Evolutionary conservation across 1,139 yeast species (phyloP), one percentile per base, ranked within the genome.

Genomic region (Pichia sp.): DNA sequence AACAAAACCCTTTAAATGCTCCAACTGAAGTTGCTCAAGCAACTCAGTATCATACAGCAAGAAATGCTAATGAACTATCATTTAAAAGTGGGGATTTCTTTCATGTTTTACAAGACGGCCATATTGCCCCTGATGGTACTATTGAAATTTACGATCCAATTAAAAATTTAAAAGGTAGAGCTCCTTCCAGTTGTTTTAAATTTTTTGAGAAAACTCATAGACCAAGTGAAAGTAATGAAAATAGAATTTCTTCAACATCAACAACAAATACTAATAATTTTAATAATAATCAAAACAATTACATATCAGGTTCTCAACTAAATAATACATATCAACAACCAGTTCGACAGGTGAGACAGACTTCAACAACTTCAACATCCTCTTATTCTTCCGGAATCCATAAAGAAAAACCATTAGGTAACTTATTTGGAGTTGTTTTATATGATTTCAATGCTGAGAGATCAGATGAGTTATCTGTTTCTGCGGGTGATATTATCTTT

Each of bases 401-500:
- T 8, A 42, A 50, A 7, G 41, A 45, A 30, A 43, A 55, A 27
- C 38, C 40, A 9, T 23, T 50, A 5, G 50, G 54, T n/a, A 51
- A 51, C 20, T 38, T 82, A 25, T 82, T 81, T 56, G 89, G 87
- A 2, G 69, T 79, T 42, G 83, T 82, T 6, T 70, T 87, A 47
- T 92, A 81, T 61, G 95, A 86, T 57, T 92, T 92, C 64, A 75
- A 72, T 51, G 97, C 97, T 6, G 97, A 92, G 66, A 75, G 96
- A 47, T 74, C 74, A 23, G 97, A 92, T 65, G 98, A 92, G 64
- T 73, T 92, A 54, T 83, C 83, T 52, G 87, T 92, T 4, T 59
- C 65, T 30, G 87, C 87, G 1, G 97, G 97, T 32, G 98, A 92
- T 60, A 84, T 87, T 56, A 76, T 92, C 54, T 86, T 89, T 35